Base-by-base conservation (phyloP, 2,329 filamentous ascomycete species). In the Hymenoscyphus repandus region DNA sequence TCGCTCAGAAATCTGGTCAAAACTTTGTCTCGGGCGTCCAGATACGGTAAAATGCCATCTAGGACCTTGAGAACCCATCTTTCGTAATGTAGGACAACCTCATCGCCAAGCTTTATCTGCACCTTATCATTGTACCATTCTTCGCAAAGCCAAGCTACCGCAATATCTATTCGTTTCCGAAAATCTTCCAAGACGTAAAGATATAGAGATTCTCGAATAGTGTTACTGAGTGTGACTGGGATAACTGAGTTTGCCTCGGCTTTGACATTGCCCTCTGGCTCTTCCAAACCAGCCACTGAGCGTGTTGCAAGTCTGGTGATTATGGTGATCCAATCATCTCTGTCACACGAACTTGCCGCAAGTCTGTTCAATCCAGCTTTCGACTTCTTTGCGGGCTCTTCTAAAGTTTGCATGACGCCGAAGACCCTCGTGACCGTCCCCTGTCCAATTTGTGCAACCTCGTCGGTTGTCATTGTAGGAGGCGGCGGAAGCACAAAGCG, bases 121-220 rank as follows among this genome's bases (percentile, higher is more conserved):
- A 90, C 69, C 39, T 76, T 83, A 67, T 97, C 92, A 62, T 91
- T 95, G 69, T 96, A 97, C 92, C 93, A 99, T 70, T 99, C 93
- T 68, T 99, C 93, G 61, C 86, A 95, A 13, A 99, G 77, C 93
- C 93, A 99, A 6, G 86, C 85, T 46, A 97, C 90, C 1, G 90
- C 92, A 18, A 93, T 80, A 59, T 95, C 91, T 56, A 97, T 91
- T 39, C 93, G 85, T 55, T 80, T 84, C 49, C 92, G 83, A 71
- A 96, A 99, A 66, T 97, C 92, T 57, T 95, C 90, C 56, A 97
- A 80, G 43, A 97, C 80, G 66, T 95, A 96, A 48, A 81, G 78
- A 69, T 90, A 93, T 1, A 99, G 73, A 6, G 82, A 77, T 59
- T 95, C 86, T 47, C 93, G 82, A 58, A 97, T 90, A 5, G 78